Base-by-base conservation (phyloP, 108 stramenopile genomes). In the Nitzschia sp. region DNA sequence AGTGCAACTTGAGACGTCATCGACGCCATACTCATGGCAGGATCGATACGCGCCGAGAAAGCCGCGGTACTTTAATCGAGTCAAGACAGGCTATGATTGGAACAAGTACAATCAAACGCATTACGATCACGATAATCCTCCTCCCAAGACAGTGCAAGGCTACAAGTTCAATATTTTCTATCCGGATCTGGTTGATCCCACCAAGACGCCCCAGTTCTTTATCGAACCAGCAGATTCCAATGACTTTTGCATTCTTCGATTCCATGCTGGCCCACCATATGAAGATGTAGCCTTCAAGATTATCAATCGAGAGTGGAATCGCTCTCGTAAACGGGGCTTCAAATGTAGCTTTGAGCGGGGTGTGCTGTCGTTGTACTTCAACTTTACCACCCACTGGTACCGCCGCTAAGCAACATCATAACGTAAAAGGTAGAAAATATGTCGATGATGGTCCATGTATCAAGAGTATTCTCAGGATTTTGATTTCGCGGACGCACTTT, bases 261-360 rank as follows among this genome's bases (percentile, higher is more conserved):
- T 99, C 81, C 82, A 76, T 58, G 98, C 96, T 26, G 98, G 98
- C 0, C 95, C 99, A 17, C 98, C 99, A 2, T 99, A 99, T 76
- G 96, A 98, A 77, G 99, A 99, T 78, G 71, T 99, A 46, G 99
- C 99, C 1, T 99, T 99, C 82, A 99, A 99, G 77, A 98, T 98
- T 54, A 90, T 99, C 71, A 99, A 99, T 73, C 79, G 94, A 26
- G 95, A 99, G 80, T 99, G 99, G 99, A 96, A 97, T 64, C 84
- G 79, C 53, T 91, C 89, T 47, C 79, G 94, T 8, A 98, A 97
- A 76, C 82, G 88, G 15, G 99, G 98, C 5, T 99, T 94, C 75
- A 81, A 82, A 31, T 97, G 92, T 53, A 85, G 88, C 19, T 99
- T 99, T 74, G 98, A 99, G 62, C 90, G 97, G n/a, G 98, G 99